Base-by-base conservation (phyloP, 2,329 filamentous ascomycete species). In the Diaporthe sp. region DNA sequence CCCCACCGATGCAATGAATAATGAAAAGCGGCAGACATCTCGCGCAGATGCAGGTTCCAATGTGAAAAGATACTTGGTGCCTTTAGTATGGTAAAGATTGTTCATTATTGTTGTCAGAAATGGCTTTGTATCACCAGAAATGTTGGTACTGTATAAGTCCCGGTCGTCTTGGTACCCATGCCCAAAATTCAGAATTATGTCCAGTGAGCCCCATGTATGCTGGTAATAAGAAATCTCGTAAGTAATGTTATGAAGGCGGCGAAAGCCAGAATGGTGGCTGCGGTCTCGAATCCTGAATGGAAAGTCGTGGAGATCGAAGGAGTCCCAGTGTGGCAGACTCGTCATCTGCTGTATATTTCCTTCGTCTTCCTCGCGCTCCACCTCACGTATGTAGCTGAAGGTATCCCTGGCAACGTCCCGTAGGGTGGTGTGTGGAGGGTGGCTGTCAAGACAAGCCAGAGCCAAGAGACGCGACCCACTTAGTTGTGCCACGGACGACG, bases 31-130 rank as follows among this genome's bases (percentile, higher is more conserved):
- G 2, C 12, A 9, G 4, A 37, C 5, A 2, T 1, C 8, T 4
- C 13, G 19, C 2, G 0, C 9, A 6, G 4, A 2, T 3, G 25
- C 5, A 6, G 19, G 9, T 1, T 2, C 5, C 13, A 17, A 1
- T 0, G 13, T 15, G 5, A 8, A 17, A 10, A 58, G 2, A 39
- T 39, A 3, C 1, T 15, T 22, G 0, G 32, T 10, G 2, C 12
- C 32, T 25, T 1, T 39, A 15, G 55, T 58, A 2, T 2, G 22
- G 12, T 58, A 58, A 15, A 58, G 55, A 25, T 58, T 12, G 10
- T 58, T 10, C 3, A 58, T 9, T 3, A 58, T 4, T 25, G 5
- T 12, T n/a, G 15, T 4, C 32, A 39, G 19, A 1, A 25, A 37
- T n/a, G 53, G 53, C 2, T 12, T 32, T 25, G 30, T 9, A 19